These are phyloP conservation scores for Ilex aquifolium DNA, from an alignment of 257 asterid species.

Conservation along the genomic window DNA sequence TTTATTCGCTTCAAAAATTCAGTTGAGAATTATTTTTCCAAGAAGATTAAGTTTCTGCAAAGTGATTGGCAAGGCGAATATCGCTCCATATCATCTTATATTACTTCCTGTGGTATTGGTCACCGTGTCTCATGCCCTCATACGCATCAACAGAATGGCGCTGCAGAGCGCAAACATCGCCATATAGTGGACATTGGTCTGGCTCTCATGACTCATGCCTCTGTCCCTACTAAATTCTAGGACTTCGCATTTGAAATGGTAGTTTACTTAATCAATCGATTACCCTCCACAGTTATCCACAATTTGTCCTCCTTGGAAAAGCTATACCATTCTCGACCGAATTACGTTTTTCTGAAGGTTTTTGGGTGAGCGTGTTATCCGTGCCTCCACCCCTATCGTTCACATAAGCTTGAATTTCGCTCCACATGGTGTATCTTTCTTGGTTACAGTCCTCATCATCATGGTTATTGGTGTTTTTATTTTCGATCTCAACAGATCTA, in stretches of 20 bases:
- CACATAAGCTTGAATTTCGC: background rate
- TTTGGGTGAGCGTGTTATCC: background rate
- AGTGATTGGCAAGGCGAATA: too few species aligned
- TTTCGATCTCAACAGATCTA: background rate
- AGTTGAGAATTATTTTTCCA: too few species aligned
- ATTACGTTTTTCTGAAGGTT: background rate
- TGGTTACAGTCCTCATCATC: background rate
- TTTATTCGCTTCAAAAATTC: too few species aligned
- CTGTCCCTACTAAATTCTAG: background rate
- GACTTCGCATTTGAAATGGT: background rate
- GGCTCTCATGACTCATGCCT: background rate
- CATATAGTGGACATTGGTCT: background rate
- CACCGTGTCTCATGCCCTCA: background rate
- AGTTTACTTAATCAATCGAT: background rate
- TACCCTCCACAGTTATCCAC: background rate
- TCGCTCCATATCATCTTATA: too few species aligned
- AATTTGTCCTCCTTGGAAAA: background rate
- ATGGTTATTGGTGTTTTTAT: background rate
- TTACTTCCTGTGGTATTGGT: too few species aligned
- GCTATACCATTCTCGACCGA: background rate
- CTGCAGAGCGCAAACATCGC: background rate
- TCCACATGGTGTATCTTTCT: background rate
- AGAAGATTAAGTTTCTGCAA: too few species aligned
- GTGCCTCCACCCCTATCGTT: background rate
- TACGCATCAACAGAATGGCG: background rate